Conservation (phyloP, 2,329 filamentous ascomycete species). For the Hymenoscyphus infarciens region DNA sequence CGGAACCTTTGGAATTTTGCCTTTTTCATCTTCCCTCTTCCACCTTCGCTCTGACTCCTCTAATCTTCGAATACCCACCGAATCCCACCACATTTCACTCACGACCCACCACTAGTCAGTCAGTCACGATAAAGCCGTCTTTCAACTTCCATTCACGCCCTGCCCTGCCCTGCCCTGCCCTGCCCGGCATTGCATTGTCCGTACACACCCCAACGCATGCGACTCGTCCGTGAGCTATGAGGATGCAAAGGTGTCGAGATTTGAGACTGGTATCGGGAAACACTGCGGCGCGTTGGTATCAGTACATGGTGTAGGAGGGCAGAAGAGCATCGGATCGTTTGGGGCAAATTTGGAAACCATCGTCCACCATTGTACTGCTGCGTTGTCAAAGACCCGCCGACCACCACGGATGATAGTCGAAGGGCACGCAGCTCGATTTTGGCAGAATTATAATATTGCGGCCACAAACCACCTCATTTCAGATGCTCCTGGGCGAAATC, state of each 20-base stretch:
- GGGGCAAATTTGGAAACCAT: not conserved
- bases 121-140: slow-evolving; percentile 1
- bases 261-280: slow-evolving; percentile 30
- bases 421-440: not conserved
- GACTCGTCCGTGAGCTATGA: slow-evolving; percentile 24
- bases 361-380: slow-evolving; percentile 2
- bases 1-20: no score
- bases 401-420: not conserved
- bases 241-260: slow-evolving; percentile 31
- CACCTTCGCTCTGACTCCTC: not conserved
- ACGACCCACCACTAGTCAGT: not conserved
- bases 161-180: not conserved
- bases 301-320: slow-evolving; percentile 12
- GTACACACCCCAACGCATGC: not conserved
- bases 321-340: not conserved
- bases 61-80: not conserved
- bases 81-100: not conserved
- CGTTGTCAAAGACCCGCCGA: slow-evolving; percentile 10
- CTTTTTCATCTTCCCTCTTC: not conserved
- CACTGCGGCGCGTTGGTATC: slow-evolving; percentile 23
- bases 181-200: not conserved
- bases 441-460: not conserved
- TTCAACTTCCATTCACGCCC: not conserved
- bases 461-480: not conserved
- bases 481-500: slow-evolving; percentile 1